These are phyloP conservation scores for Suhomyces vadensis DNA, from an alignment of 805 yeast genomes.

Conservation along the genomic window DNA sequence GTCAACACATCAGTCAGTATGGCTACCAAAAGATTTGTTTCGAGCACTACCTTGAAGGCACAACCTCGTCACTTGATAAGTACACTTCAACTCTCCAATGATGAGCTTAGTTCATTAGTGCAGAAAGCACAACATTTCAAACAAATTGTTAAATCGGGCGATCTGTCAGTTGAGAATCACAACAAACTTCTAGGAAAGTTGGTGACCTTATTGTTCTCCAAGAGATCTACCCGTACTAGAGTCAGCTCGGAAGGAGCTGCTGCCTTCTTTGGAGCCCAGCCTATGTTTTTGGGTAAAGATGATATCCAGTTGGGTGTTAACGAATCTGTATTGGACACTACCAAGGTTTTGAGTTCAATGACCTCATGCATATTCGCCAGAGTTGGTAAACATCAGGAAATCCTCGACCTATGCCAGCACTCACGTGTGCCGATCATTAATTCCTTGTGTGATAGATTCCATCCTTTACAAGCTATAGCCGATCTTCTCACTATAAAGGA, in stretches of 20 bases:
- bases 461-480: constrained; percentile 94
- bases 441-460: constrained; percentile 88
- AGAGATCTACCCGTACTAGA: constrained; percentile 94
- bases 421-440: constrained; percentile 91
- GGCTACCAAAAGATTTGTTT: constrained; percentile 5
- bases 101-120: constrained; percentile 72
- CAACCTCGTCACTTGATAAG: constrained; percentile 72
- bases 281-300: constrained; percentile 94
- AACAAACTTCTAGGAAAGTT: constrained; percentile 74
- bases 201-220: constrained; percentile 80
- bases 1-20: constrained; percentile 8
- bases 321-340: constrained; percentile 85
- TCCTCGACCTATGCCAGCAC: constrained; percentile 71
- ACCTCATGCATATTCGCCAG: constrained; percentile 97
- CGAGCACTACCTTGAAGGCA: constrained; percentile 8
- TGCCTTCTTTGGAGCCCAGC: constrained; percentile 88
- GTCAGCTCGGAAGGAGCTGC: constrained; percentile 94
- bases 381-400: constrained; percentile 82
- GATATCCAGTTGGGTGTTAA: constrained; percentile 97
- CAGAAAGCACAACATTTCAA: constrained; percentile 73
- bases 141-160: constrained; percentile 56
- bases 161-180: constrained; percentile 38
- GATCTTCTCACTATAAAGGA: constrained; percentile 87
- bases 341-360: constrained; percentile 91
- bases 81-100: constrained; percentile 72